Conservation (phyloP, 2,329 filamentous ascomycete species). For the Aspergillus alliaceus region DNA sequence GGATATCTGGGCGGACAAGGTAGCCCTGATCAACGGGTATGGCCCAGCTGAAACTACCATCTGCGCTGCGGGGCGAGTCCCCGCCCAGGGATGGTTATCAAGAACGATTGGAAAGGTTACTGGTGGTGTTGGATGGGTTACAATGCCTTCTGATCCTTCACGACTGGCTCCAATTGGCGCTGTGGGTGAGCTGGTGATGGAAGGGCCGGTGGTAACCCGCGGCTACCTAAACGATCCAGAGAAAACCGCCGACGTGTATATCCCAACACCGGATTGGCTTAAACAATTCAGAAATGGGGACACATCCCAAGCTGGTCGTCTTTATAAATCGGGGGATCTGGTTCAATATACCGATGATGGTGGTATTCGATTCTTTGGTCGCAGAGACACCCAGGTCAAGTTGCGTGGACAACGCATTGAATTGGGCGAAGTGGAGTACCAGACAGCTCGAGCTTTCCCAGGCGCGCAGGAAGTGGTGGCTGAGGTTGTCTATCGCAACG, state of each 20-base stretch:
- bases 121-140: slow-evolving; percentile 39
- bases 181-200: neutral
- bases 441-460: no score
- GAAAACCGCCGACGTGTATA: neutral
- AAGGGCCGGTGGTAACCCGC: neutral
- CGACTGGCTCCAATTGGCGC: neutral
- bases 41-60: slow-evolving; percentile 35
- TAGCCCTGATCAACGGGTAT: slow-evolving; percentile 40
- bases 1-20: no score
- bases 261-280: neutral
- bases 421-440: neutral
- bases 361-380: neutral
- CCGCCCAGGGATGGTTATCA: no score
- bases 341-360: neutral
- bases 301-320: neutral
- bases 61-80: slow-evolving; percentile 20
- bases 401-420: neutral
- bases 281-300: neutral
- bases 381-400: neutral
- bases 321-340: neutral
- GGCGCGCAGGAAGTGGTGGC: no score
- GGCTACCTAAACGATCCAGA: neutral
- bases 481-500: no score
- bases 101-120: slow-evolving; percentile 32
- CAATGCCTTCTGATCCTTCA: slow-evolving; percentile 14